Evolutionary conservation across 2,329 filamentous ascomycete species (phyloP), one percentile per base, ranked within the genome.

Genomic region (Scytalidium sp.): DNA sequence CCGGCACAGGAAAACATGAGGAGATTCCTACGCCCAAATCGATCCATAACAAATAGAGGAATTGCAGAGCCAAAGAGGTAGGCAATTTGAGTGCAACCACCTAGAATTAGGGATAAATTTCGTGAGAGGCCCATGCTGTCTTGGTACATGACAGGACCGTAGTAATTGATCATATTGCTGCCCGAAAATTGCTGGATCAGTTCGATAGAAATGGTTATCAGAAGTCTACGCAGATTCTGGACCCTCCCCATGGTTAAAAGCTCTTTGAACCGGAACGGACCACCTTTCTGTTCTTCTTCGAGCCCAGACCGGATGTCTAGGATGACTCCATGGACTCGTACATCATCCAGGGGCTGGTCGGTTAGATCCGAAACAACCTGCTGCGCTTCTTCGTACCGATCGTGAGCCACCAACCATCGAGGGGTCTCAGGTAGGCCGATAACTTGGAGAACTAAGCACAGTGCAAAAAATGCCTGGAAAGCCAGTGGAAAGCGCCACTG

Each of bases 51-150:
- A 17, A 39, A 29, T 11, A 47, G 13, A 15, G 45, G 72, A 56
- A 88, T 78, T 46, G 85, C 85, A 0, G 84, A 87, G 2, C 85
- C 84, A 60, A 88, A 85, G 20, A 89, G 77, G 19, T 78, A 80
- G 43, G 78, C 74, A 3, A 52, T 32, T 10, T 50, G 53, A 9
- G 59, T 58, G 41, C 64, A 55, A 32, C 61, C 59, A 2, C 57
- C 64, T 11, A 65, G 60, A 42, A 65, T 62, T 39, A 62, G 56
- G 19, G 60, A 64, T 21, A 75, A 64, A 5, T 76, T 82, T 3
- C 74, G 72, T 1, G 60, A 69, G 47, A 88, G 73, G 11, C 84
- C 84, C 2, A 88, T 73, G 55, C 80, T 76, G 46, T 73, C 70
- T 2, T 59, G 61, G 69, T 88, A 88, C 57, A 88, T 86, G 51